Evolutionary conservation across 2,329 filamentous ascomycete species (phyloP).

Genomic region (Malbranchea cinnamomea): DNA sequence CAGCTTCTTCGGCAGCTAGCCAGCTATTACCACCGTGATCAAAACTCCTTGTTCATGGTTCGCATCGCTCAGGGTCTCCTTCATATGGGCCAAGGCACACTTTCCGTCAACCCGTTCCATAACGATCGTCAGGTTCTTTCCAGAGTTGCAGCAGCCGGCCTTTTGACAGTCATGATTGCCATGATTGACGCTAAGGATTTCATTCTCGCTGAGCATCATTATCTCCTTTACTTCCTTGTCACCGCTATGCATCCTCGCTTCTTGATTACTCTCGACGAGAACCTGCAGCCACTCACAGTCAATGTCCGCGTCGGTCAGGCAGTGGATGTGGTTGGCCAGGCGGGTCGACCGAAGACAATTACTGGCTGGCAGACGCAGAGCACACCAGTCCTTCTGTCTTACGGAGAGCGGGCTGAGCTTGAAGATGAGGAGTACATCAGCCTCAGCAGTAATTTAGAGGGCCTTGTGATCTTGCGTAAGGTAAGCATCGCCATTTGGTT

Average conservation of each 20-base stretch:
- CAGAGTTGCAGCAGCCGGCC: constrained; percentile 72
- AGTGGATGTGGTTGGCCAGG: constrained; percentile 94
- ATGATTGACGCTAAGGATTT: constrained; percentile 93
- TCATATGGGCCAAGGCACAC: constrained; percentile 98
- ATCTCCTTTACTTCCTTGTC: constrained; percentile 92
- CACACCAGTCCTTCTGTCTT: constrained; percentile 88
- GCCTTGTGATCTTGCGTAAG: constrained; percentile 92
- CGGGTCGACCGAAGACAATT: constrained; percentile 94
- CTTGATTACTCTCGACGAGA: constrained; percentile 88
- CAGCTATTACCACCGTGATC: constrained; percentile 94
- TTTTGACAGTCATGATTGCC: constrained; percentile 78
- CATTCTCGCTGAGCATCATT: constrained; percentile 59
- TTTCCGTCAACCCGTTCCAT: constrained; percentile 97
- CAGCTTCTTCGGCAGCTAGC: constrained; percentile 89
- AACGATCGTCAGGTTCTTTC: constrained; percentile 94
- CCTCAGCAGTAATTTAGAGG: constrained; percentile 80
- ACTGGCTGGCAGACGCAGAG: constrained; percentile 99
- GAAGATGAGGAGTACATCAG: constrained; percentile 97
- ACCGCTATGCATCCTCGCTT: constrained; percentile 95
- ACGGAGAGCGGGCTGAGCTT: constrained; percentile 88
- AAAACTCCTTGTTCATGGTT: constrained; percentile 97
- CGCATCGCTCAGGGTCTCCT: constrained; percentile 92
- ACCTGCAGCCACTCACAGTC: constrained; percentile 82
- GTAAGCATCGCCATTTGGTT: constrained; percentile 36
- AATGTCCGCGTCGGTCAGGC: constrained; percentile 96